These are phyloP conservation scores for Pleurotus eryngii DNA, from an alignment of 768 basidiomycete species.

Conservation along the genomic window DNA sequence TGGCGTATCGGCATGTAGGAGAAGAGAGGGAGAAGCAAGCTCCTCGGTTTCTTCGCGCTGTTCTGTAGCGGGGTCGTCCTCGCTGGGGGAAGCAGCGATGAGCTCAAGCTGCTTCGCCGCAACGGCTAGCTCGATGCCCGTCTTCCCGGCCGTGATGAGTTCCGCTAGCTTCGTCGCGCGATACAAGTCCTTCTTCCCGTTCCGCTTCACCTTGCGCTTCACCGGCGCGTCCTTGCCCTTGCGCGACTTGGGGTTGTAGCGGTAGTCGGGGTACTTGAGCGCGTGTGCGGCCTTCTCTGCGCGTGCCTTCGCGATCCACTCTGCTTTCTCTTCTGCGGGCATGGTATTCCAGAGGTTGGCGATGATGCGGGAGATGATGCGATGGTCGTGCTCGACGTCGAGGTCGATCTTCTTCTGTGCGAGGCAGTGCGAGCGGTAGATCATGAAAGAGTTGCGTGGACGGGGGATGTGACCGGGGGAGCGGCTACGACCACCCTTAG, in stretches of 20 bases:
- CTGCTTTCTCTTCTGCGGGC: not conserved
- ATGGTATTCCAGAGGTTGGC: conserved; percentile 1
- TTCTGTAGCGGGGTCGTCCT: no score
- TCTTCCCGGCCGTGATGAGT: conserved; percentile 47
- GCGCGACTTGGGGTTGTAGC: conserved; percentile 24
- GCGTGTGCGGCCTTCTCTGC: conserved; percentile 2
- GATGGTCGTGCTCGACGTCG: conserved; percentile 1
- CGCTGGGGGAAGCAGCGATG: not conserved
- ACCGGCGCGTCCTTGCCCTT: conserved; percentile 33
- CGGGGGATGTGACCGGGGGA: conserved; percentile 8
- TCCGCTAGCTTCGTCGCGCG: conserved; percentile 51
- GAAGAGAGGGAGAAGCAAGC: no score
- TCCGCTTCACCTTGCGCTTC: conserved; percentile 54
- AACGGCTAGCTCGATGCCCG: conserved; percentile 43
- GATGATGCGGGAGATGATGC: conserved; percentile 7
- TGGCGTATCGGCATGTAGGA: no score
- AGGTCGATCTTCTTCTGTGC: not conserved
- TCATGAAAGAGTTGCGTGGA: conserved; percentile 8
- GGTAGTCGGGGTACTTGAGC: conserved; percentile 3
- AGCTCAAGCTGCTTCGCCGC: conserved; percentile 36
- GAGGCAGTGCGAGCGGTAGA: conserved; percentile 4
- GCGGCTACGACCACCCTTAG: conserved; percentile 1
- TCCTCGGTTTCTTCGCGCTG: no score
- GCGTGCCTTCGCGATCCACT: not conserved
- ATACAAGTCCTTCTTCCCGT: conserved; percentile 40